These are phyloP conservation scores for Chlamydomonas asymmetrica DNA, from an alignment of 139 green algal species.

Conservation along the genomic window DNA sequence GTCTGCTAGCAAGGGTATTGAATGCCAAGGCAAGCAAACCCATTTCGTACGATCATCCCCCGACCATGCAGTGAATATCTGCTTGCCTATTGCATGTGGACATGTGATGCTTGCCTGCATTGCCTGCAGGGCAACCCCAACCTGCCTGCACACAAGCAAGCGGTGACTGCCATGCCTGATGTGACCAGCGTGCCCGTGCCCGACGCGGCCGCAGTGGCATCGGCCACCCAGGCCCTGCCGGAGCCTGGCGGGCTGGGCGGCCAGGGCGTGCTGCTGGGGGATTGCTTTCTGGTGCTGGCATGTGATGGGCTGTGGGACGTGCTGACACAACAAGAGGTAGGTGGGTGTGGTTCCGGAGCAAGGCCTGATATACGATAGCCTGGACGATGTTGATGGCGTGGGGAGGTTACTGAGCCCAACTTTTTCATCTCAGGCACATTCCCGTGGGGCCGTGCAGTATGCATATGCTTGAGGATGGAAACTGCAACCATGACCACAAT, in stretches of 20 bases:
- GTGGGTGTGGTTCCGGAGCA: too few species aligned
- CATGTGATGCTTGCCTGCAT: neutral
- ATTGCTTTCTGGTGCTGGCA: constrained; percentile 63
- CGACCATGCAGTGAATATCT: neutral
- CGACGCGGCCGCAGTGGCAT: neutral
- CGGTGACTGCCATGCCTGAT: constrained; percentile 58
- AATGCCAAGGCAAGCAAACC: neutral
- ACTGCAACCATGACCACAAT: too few species aligned
- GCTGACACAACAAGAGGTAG: constrained; percentile 45
- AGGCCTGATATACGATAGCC: too few species aligned
- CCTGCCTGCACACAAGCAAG: constrained; percentile 51
- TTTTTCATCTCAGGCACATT: too few species aligned
- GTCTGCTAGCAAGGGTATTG: neutral
- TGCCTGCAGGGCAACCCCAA: constrained; percentile 46
- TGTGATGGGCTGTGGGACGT: constrained; percentile 75
- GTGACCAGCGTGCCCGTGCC: constrained; percentile 23
- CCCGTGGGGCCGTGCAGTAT: too few species aligned
- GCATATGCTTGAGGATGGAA: too few species aligned
- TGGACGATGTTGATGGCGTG: too few species aligned
- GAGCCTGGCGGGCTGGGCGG: constrained; percentile 29
- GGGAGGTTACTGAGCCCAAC: too few species aligned
- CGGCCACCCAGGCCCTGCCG: constrained; percentile 22
- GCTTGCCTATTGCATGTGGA: neutral
- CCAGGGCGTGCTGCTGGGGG: constrained; percentile 8
- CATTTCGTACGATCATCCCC: neutral